Evolutionary conservation across 2,329 filamentous ascomycete genomes (phyloP).

Genomic region (Cercospora zeae-maydis): DNA sequence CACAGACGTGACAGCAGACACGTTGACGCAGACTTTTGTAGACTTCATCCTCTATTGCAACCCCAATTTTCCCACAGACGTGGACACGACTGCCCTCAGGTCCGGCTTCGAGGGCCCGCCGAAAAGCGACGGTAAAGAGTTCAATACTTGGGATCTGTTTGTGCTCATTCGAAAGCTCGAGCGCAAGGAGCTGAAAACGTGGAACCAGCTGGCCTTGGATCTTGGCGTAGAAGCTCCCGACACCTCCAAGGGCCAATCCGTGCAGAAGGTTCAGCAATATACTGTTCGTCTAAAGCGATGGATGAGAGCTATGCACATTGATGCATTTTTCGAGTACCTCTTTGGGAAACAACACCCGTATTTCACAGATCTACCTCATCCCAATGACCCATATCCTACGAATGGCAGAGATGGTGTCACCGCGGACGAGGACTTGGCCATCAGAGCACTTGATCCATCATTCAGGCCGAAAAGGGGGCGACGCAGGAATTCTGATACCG

Average conservation of each 20-base stretch:
- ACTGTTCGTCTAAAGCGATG: constrained; percentile 88
- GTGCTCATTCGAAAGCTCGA: constrained; percentile 76
- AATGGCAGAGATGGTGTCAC: constrained; percentile 75
- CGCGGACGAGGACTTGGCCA: constrained; percentile 81
- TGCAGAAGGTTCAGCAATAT: constrained; percentile 93
- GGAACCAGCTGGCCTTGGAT: constrained; percentile 80
- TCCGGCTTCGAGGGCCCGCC: constrained; percentile 76
- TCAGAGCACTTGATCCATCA: constrained; percentile 78
- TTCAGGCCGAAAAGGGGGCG: constrained; percentile 60
- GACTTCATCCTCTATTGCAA: constrained; percentile 88
- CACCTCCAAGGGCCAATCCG: constrained; percentile 70
- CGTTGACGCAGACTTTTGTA: constrained; percentile 78
- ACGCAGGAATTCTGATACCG: constrained; percentile 42
- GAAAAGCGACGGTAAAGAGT: constrained; percentile 81
- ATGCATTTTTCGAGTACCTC: constrained; percentile 91
- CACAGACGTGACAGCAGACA: constrained; percentile 63
- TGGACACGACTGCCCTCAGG: constrained; percentile 66
- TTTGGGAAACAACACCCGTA: constrained; percentile 74
- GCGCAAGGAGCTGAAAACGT: constrained; percentile 81
- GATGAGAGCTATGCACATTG: constrained; percentile 95
- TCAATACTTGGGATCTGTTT: constrained; percentile 73
- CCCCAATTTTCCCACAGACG: constrained; percentile 67
- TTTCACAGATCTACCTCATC: constrained; percentile 69
- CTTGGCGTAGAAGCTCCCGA: constrained; percentile 86
- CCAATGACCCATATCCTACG: constrained; percentile 59